Evolutionary conservation across 2,329 filamentous ascomycete genomes (phyloP).

Genomic region (Beauveria medogensis): DNA sequence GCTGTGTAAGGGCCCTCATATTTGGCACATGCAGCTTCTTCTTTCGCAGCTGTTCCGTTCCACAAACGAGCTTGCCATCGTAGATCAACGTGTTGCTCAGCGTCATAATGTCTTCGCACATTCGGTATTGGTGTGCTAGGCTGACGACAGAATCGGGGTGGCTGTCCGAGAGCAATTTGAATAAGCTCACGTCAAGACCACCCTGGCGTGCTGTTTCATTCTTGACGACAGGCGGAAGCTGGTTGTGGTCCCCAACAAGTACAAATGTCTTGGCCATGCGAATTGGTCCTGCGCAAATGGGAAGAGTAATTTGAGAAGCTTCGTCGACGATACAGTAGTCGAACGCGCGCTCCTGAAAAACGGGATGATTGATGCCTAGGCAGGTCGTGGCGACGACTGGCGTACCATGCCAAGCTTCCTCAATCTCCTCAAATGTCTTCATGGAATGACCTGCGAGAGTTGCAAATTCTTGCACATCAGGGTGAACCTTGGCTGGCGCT

Average conservation of each 20-base stretch:
- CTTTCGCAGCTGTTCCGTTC: slow-evolving; percentile 65
- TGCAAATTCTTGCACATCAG: slow-evolving; percentile 78
- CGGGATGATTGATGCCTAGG: slow-evolving; percentile 77
- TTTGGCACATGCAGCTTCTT: slow-evolving; percentile 61
- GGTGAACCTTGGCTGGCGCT: slow-evolving; percentile 75
- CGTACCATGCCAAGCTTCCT: slow-evolving; percentile 73
- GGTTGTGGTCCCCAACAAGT: slow-evolving; percentile 92
- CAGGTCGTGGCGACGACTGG: slow-evolving; percentile 93
- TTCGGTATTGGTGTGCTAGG: slow-evolving; percentile 92
- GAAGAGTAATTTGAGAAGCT: slow-evolving; percentile 92
- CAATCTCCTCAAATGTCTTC: slow-evolving; percentile 73
- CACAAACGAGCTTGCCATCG: slow-evolving; percentile 81
- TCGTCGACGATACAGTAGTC: slow-evolving; percentile 99
- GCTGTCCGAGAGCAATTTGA: slow-evolving; percentile 83
- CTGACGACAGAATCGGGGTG: slow-evolving; percentile 85
- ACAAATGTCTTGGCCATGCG: slow-evolving; percentile 89
- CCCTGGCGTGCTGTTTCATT: slow-evolving; percentile 81
- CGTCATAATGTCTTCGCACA: slow-evolving; percentile 95
- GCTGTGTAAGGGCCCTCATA: slow-evolving; percentile 49
- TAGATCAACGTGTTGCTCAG: slow-evolving; percentile 93
- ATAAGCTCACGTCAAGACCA: slow-evolving; percentile 85
- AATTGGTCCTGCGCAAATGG: slow-evolving; percentile 89
- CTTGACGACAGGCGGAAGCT: slow-evolving; percentile 87
- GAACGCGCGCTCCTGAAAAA: slow-evolving; percentile 84
- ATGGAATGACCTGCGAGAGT: slow-evolving; percentile 68